Conservation (phyloP, 768 basidiomycete species). For the Paxillus involutus region DNA sequence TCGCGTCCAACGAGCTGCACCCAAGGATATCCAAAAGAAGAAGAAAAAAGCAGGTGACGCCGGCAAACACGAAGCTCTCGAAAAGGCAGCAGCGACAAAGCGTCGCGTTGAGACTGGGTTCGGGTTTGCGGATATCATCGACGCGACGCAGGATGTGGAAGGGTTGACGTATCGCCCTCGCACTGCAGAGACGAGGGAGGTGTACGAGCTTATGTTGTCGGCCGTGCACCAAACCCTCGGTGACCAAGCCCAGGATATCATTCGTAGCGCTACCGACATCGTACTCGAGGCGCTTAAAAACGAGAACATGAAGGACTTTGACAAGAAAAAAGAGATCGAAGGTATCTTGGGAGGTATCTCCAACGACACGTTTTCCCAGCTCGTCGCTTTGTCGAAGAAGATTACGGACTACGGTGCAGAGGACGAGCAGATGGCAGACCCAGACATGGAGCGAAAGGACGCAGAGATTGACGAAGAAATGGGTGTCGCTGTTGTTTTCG, state of each 20-base stretch:
- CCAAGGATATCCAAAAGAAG: conserved; percentile 91
- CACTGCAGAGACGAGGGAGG: conserved; percentile 91
- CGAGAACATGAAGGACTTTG: conserved; percentile 90
- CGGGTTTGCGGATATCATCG: conserved; percentile 89
- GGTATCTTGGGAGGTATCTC: conserved; percentile 63
- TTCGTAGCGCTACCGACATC: conserved; percentile 93
- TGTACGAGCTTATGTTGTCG: conserved; percentile 89
- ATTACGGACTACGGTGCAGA: conserved; percentile 94
- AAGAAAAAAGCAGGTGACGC: conserved; percentile 76
- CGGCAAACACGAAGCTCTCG: conserved; percentile 49
- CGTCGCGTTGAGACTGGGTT: conserved; percentile 65
- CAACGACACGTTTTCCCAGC: conserved; percentile 77
- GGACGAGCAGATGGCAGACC: conserved; percentile 76
- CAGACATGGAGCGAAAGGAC: conserved; percentile 77
- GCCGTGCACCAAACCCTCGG: conserved; percentile 82
- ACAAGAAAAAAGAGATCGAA: conserved; percentile 94
- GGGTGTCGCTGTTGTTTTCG: conserved; percentile 97
- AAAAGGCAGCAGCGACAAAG: conserved; percentile 54
- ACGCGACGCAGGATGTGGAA: conserved; percentile 91
- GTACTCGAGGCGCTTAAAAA: conserved; percentile 87
- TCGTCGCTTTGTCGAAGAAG: conserved; percentile 87
- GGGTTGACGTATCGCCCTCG: conserved; percentile 91
- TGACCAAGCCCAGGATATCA: conserved; percentile 94
- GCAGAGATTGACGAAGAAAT: conserved; percentile 94
- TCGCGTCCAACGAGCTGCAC: conserved; percentile 75